Evolutionary conservation across 345 rosid genomes (phyloP), one percentile per base, ranked within the genome.

Genomic region (Euclidium syriacum): DNA sequence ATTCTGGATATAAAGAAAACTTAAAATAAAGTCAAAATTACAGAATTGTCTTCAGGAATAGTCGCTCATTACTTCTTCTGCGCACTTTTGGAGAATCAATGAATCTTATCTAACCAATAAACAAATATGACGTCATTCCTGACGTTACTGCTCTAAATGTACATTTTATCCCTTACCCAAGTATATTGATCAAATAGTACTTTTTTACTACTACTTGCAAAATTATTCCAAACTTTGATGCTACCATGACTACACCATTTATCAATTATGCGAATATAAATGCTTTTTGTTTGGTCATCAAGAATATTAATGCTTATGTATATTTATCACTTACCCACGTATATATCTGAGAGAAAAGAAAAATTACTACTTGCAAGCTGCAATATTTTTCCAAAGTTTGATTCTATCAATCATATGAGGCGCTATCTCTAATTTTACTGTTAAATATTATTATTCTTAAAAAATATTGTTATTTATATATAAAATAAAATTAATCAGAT

Each of bases 41-140:
- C 16, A 4, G 7, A 18, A 18, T n/a, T n/a, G n/a, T n/a, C 0
- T 14, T 60, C 19, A 39, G 18, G 59, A 68, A 52, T 59, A 23
- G 73, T 40, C 53, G 41, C 17, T 32, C 53, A 51, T 50, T 22
- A 40, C 65, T 50, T 49, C 8, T 3, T 30, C 5, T 8, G 19
- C 8, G 12, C 15, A 23, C 2, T 49, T 39, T 38, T 26, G n/a
- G n/a, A 29, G 43, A 58, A 67, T 15, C 57, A 67, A 20, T 58
- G 65, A 38, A 67, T 67, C 58, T 58, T 3, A 42, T 40, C 26
- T 32, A 40, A 8, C 12, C 1, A 22, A 10, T 34, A n/a, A 24
- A 58, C 35, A 4, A 58, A 17, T 11, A 18, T 58, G 66, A 68
- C 73, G 46, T 52, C 73, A 68, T 43, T 52, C 61, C 7, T 68